Evolutionary conservation across 192 early-diverging fungal genomes (phyloP).

Genomic region (Mortierella antarctica): DNA sequence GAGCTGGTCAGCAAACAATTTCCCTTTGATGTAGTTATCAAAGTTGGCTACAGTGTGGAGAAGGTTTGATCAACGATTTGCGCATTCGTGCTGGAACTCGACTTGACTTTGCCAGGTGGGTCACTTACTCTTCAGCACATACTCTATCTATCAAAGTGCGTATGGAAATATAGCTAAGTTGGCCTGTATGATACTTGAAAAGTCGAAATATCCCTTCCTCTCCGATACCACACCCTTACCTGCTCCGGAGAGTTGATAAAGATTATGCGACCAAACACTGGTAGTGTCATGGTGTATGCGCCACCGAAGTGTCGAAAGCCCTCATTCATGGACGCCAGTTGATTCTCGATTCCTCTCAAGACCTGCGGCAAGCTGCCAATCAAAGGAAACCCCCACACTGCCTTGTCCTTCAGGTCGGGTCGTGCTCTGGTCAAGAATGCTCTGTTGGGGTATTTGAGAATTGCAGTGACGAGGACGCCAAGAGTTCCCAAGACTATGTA

Average conservation of each 20-base stretch:
- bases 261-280: constrained; percentile 30
- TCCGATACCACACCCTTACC: too few species aligned
- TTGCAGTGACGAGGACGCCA: constrained; percentile 9
- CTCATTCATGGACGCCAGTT: background rate
- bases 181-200: too few species aligned
- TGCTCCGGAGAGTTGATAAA: constrained; percentile 38
- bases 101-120: too few species aligned
- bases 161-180: background rate
- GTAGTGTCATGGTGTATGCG: constrained; percentile 15
- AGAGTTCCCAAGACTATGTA: constrained; percentile 31
- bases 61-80: background rate
- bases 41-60: constrained; percentile 28
- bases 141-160: constrained; percentile 7
- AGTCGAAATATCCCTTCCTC: too few species aligned
- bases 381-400: constrained; percentile 17
- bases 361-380: constrained; percentile 25
- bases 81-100: too few species aligned
- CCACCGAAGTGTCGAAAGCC: background rate
- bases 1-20: constrained; percentile 34
- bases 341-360: background rate
- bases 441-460: constrained; percentile 44
- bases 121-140: constrained; percentile 45
- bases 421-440: constrained; percentile 24
- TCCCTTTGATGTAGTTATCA: constrained; percentile 46
- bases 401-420: constrained; percentile 24